phyloP scores from a whole-genome alignment of 179 eudicot genomes.

The Drosera spatulata region DNA sequence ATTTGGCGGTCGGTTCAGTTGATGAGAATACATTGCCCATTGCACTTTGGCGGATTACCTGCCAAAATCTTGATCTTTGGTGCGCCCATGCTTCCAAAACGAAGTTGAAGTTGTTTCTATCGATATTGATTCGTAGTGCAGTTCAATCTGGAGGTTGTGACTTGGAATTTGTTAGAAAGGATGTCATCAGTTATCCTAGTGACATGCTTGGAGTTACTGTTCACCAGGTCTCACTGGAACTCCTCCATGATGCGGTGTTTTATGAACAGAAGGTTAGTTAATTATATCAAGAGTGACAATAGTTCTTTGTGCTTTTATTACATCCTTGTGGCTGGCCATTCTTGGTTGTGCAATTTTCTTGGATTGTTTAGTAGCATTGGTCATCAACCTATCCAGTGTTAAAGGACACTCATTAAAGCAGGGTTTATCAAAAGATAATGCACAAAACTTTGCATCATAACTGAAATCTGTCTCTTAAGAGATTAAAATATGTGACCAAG shows the following conservation, averaged over 20 bases:
- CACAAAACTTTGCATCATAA: too few species aligned
- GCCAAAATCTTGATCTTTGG: slow-evolving; percentile 76
- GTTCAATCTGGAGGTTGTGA: slow-evolving; percentile 18
- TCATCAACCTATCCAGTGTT: too few species aligned
- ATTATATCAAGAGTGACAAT: neutral
- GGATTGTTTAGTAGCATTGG: too few species aligned
- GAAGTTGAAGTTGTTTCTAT: slow-evolving; percentile 57
- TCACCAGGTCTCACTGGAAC: slow-evolving; percentile 44
- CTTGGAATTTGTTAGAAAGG: slow-evolving; percentile 15
- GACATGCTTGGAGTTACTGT: slow-evolving; percentile 24
- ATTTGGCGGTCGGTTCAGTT: slow-evolving; percentile 47
- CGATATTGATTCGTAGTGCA: slow-evolving; percentile 32
- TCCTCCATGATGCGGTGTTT: slow-evolving; percentile 48
- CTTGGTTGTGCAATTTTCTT: too few species aligned
- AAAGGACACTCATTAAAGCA: too few species aligned
- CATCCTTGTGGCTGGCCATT: neutral
- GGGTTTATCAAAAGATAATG: too few species aligned
- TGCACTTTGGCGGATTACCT: slow-evolving; percentile 72
- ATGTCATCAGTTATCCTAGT: slow-evolving; percentile 8
- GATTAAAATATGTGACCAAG: too few species aligned
- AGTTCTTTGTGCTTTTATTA: neutral
- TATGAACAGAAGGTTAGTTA: slow-evolving; percentile 74
- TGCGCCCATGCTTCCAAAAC: slow-evolving; percentile 56
- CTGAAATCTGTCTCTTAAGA: too few species aligned
- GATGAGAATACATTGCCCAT: slow-evolving; percentile 47